phyloP scores from a whole-genome alignment of 176 grass and related monocot species.

The Rhipidocladum racemiflorum region DNA sequence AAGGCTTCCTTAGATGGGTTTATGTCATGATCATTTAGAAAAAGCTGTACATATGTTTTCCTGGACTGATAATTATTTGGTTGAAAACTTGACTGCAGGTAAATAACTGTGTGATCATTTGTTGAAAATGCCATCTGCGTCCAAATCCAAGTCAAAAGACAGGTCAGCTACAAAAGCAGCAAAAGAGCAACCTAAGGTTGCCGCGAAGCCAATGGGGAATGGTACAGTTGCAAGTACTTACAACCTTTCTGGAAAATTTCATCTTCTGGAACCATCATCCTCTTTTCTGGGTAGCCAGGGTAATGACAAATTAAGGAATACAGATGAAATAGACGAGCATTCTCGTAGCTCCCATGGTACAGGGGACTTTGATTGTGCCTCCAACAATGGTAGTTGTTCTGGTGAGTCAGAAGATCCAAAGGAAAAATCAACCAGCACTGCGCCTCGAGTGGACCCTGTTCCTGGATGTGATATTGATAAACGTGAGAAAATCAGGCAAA shows the following conservation, averaged over 20 bases:
- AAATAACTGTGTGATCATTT: conserved; percentile 6
- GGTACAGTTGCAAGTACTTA: conserved; percentile 56
- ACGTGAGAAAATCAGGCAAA: conserved; percentile 95
- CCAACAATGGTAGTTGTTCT: conserved; percentile 86
- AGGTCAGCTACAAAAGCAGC: conserved; percentile 58
- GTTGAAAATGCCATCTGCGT: conserved; percentile 75
- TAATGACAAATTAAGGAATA: conserved; percentile 62
- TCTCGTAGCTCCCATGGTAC: conserved; percentile 78
- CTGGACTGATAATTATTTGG: conserved; percentile 3
- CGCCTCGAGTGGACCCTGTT: conserved; percentile 51
- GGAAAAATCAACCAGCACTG: conserved; percentile 55
- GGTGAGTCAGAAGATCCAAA: conserved; percentile 82
- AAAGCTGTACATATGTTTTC: neutral
- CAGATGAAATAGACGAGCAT: conserved; percentile 91
- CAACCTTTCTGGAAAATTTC: conserved; percentile 82
- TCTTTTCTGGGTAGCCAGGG: conserved; percentile 51
- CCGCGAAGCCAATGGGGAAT: conserved; percentile 57
- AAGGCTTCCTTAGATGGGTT: neutral
- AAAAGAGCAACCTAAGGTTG: conserved; percentile 70
- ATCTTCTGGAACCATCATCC: conserved; percentile 60
- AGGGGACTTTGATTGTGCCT: conserved; percentile 79
- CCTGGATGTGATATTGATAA: conserved; percentile 85
- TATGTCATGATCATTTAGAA: neutral
- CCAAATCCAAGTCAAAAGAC: conserved; percentile 88
- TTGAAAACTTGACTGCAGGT: conserved; percentile 41